Evolutionary conservation across 2,329 filamentous ascomycete genomes (phyloP).

Genomic region (Malbranchea cinnamomea): DNA sequence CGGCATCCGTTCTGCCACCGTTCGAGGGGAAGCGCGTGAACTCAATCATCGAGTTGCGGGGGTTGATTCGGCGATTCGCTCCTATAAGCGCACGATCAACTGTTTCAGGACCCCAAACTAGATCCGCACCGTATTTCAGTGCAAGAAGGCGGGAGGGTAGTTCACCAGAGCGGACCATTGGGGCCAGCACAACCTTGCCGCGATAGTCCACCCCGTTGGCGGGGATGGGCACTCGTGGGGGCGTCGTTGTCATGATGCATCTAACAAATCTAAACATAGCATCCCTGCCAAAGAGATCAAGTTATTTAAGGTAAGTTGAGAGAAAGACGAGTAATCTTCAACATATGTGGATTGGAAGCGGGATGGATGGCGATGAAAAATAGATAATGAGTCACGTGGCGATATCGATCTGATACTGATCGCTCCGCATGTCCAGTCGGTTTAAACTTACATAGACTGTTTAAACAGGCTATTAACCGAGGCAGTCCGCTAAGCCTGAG

Average conservation of each 20-base stretch:
- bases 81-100: slow-evolving; percentile 88
- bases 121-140: slow-evolving; percentile 85
- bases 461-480: too few relatives aligned
- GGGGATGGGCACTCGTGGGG: slow-evolving; percentile 63
- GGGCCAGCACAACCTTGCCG: slow-evolving; percentile 83
- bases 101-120: slow-evolving; percentile 96
- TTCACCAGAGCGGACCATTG: slow-evolving; percentile 97
- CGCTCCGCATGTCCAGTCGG: too few relatives aligned
- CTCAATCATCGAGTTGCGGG: slow-evolving; percentile 64
- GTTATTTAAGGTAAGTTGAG: not conserved
- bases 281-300: slow-evolving; percentile 13
- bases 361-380: slow-evolving; percentile 6
- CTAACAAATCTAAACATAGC: slow-evolving; percentile 30
- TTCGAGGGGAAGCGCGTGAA: slow-evolving; percentile 66
- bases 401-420: too few relatives aligned
- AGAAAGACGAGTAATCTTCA: not conserved
- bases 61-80: slow-evolving; percentile 61
- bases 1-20: slow-evolving; percentile 30
- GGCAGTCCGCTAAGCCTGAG: too few relatives aligned
- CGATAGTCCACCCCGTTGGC: slow-evolving; percentile 83
- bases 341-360: not conserved
- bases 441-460: too few relatives aligned
- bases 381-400: slow-evolving; percentile 3
- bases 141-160: slow-evolving; percentile 76
- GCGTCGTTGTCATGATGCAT: slow-evolving; percentile 40